phyloP scores from a whole-genome alignment of 139 green algal genomes.

The Chlorella sp. region DNA sequence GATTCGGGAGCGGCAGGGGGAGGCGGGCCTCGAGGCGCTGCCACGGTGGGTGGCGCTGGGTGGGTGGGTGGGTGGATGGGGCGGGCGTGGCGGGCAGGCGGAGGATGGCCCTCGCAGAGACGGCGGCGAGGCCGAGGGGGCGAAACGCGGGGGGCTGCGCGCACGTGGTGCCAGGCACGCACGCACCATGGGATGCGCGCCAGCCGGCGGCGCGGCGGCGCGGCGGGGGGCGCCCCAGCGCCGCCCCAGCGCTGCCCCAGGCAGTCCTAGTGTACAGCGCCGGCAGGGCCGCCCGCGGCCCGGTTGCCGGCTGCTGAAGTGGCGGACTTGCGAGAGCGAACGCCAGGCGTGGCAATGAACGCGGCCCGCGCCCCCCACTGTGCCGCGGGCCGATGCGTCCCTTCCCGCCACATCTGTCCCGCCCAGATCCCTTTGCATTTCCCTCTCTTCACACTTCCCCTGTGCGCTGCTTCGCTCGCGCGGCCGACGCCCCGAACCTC shows the following conservation, averaged over 20 bases:
- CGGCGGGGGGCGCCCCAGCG: too few species aligned
- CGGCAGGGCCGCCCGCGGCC: background rate
- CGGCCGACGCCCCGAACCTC: too few species aligned
- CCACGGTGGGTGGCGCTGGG: conserved; percentile 5
- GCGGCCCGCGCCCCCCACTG: background rate
- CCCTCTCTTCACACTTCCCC: background rate
- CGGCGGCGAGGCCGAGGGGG: too few species aligned
- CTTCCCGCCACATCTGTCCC: too few species aligned
- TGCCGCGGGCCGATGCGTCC: too few species aligned
- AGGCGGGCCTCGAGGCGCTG: conserved; percentile 25
- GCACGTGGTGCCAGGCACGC: too few species aligned
- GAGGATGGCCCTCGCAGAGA: too few species aligned
- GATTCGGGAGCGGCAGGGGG: conserved; percentile 63
- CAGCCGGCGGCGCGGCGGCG: too few species aligned
- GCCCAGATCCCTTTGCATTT: background rate
- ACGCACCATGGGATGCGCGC: too few species aligned
- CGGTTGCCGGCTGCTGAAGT: conserved; percentile 34
- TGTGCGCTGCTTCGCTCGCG: background rate
- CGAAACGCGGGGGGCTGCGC: too few species aligned
- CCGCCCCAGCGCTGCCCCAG: too few species aligned
- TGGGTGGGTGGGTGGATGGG: background rate
- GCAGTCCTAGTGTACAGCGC: conserved; percentile 56
- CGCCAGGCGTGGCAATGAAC: background rate
- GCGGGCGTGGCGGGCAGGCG: too few species aligned
- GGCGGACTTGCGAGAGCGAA: conserved; percentile 41